A percentile compares a stretch with the other conserved stretches of the same genome.
Conservation (phyloP, 169 alveolate genomes). For the Plasmodium ovale region DNA sequence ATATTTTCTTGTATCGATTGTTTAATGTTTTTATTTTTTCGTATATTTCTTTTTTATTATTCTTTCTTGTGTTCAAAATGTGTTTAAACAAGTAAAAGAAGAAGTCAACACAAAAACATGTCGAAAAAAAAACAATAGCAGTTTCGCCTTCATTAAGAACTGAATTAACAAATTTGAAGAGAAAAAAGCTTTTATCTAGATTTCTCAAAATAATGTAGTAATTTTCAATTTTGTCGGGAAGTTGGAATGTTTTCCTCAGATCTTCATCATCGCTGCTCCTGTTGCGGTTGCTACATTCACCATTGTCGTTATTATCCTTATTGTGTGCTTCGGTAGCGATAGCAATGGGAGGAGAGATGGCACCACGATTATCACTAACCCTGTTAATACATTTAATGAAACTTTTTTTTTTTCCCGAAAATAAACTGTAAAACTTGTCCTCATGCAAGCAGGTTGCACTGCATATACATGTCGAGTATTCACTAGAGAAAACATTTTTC, state of each 20-base stretch:
- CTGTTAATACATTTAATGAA: conserved; percentile 35
- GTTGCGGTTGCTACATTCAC: neutral
- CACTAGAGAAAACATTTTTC: conserved; percentile 16
- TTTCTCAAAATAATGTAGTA: conserved; percentile 49
- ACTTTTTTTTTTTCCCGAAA: conserved; percentile 16
- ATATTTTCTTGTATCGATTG: conserved; percentile 8
- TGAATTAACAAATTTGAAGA: conserved; percentile 54
- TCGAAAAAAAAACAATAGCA: conserved; percentile 35
- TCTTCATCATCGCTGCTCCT: neutral
- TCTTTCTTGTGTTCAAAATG: conserved; percentile 13
- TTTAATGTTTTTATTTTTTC: conserved; percentile 1
- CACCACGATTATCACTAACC: neutral
- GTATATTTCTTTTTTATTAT: neutral
- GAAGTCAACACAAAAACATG: conserved; percentile 59
- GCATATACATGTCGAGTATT: conserved; percentile 54
- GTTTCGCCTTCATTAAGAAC: conserved; percentile 34
- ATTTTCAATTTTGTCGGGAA: conserved; percentile 42
- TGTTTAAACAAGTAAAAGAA: conserved; percentile 51
- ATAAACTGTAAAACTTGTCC: conserved; percentile 48
- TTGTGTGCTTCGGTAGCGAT: neutral
- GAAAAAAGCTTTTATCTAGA: conserved; percentile 47
- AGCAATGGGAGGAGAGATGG: neutral
- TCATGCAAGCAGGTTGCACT: conserved; percentile 67
- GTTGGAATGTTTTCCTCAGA: conserved; percentile 3
- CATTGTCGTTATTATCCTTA: neutral